Conservation (phyloP, 2,329 filamentous ascomycete genomes). For the Microdochium bolleyi region DNA sequence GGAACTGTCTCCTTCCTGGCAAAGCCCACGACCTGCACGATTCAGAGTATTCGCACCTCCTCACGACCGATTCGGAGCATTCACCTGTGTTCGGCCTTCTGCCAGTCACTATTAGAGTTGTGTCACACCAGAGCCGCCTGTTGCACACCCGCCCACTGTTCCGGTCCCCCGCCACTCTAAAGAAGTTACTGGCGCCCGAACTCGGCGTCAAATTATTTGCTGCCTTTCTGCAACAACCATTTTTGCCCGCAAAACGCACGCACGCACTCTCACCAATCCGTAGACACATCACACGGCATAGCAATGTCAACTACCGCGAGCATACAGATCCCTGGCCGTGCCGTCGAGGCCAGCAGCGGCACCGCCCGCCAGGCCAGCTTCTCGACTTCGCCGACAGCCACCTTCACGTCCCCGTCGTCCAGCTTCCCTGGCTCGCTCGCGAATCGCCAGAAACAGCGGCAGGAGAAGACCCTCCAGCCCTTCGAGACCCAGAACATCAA, state of each 20-base stretch:
- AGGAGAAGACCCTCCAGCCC: constrained; percentile 57
- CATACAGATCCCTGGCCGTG: constrained; percentile 31
- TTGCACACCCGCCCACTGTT: background rate
- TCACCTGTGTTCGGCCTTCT: background rate
- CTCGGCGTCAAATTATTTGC: background rate
- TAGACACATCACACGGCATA: background rate
- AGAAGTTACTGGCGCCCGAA: background rate
- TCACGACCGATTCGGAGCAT: background rate
- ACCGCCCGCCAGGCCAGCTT: constrained; percentile 57
- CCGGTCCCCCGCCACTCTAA: background rate
- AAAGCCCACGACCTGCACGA: no score
- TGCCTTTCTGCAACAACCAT: background rate
- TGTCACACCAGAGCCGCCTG: no score
- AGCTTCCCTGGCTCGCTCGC: constrained; percentile 46
- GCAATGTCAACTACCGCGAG: background rate
- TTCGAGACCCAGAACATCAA: constrained; percentile 96
- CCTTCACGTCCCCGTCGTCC: constrained; percentile 66
- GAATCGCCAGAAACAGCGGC: constrained; percentile 50
- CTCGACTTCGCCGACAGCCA: constrained; percentile 66
- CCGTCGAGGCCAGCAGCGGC: constrained; percentile 35
- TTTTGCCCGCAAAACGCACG: background rate
- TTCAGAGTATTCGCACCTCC: no score
- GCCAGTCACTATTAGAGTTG: no score
- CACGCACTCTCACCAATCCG: background rate
- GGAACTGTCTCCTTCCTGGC: background rate